Evolutionary conservation across 2,329 filamentous ascomycete genomes (phyloP).

Genomic region (Trichophyton schoenleinii): DNA sequence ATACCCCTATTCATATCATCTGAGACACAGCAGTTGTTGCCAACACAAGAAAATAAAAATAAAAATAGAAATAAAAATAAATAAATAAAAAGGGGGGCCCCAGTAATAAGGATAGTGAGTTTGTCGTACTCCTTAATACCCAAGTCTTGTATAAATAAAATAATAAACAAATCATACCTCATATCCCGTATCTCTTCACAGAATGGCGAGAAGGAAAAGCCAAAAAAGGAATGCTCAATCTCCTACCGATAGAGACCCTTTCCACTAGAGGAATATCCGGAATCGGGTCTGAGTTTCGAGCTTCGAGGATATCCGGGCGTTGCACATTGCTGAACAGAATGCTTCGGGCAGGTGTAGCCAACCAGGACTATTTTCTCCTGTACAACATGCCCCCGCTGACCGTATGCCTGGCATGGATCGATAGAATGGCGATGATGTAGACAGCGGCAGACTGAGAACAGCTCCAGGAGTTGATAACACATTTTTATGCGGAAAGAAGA

Average conservation of each 20-base stretch:
- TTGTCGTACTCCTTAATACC: not conserved
- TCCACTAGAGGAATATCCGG: conserved; percentile 23
- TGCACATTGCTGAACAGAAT: conserved; percentile 25
- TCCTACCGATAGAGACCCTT: conserved; percentile 13
- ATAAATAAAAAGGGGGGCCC: not conserved
- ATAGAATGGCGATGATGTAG: conserved; percentile 79
- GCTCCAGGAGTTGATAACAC: conserved; percentile 79
- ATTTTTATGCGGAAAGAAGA: conserved; percentile 38
- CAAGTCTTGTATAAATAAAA: not conserved
- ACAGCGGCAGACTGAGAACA: conserved; percentile 76
- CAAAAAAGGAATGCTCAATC: not conserved
- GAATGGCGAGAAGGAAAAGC: not conserved
- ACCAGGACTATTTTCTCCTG: conserved; percentile 68
- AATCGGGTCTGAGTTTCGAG: conserved; percentile 18
- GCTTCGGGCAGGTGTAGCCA: conserved; percentile 61
- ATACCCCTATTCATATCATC: not conserved
- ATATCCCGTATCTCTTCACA: not conserved
- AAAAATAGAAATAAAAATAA: not conserved
- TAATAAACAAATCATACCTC: not conserved
- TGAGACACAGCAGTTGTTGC: not conserved
- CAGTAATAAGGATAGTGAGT: too few relatives aligned
- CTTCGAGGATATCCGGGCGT: conserved; percentile 11
- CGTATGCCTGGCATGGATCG: conserved; percentile 67
- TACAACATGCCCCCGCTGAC: conserved; percentile 57
- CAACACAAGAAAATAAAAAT: not conserved